Base-by-base conservation (phyloP, 345 rosid genomes). In the Viola odorata region DNA sequence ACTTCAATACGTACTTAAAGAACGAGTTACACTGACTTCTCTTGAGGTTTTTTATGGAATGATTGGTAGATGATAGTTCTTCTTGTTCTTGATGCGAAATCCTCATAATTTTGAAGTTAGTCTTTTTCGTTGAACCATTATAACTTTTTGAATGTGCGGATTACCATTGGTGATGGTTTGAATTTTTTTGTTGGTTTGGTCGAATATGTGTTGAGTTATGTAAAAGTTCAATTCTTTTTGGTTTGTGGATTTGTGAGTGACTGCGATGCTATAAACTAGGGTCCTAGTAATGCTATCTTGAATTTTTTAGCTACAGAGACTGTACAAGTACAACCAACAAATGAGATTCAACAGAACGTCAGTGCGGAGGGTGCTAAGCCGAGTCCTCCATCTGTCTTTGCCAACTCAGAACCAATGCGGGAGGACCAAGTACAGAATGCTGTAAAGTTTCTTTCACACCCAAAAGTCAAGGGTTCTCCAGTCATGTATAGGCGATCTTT, bases 401-500 rank as follows among this genome's bases (percentile, higher is more conserved):
- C 76, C 71, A 94, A 94, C 68, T 82, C 95, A 0, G 99, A 94
- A 74, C 96, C 97, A 0, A 68, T 94, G 57, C 77, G 99, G 12
- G 97, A 91, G 75, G 99, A 91, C 49, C 99, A 94, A 66, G 85
- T 94, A 45, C 86, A 81, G 73, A 94, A 91, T 81, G 99, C 99
- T 12, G 84, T 91, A 37, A 94, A 94, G 23, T 94, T 94, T 70
- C 97, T 94, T 75, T 86, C 95, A 0, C 99, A 94, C 50, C 99
- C 99, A 3, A 85, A 84, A 64, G 99, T 94, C 60, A 81, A 66
- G 73, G 97, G 96, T 23, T 91, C 99, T 37, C 97, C 97, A 3
- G 92, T 91, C 12, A 78, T 91, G 12, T 84, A 94, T 67, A 75
- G 99, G 65, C 78, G 99, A 53, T 91, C 97, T 0, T 94, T 94